phyloP scores from a whole-genome alignment of 1,284 basidiomycete genomes.

The Melampsora abietis-canadensis region DNA sequence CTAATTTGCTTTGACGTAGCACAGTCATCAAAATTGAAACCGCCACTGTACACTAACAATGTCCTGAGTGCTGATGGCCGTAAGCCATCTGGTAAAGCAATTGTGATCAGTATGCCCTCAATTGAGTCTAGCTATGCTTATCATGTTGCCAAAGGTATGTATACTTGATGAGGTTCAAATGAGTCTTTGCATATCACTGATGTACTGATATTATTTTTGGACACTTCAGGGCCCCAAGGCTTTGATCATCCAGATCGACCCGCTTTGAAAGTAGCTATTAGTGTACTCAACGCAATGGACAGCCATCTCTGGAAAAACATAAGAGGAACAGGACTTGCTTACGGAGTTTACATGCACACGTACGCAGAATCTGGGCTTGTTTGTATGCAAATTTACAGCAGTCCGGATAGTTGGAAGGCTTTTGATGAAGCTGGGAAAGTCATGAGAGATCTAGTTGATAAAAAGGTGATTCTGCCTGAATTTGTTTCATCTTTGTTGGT shows the following conservation, averaged over 20 bases:
- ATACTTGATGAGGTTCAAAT: constrained; percentile 55
- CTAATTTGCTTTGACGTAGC: not conserved
- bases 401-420: constrained; percentile 80
- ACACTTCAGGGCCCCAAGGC: constrained; percentile 54
- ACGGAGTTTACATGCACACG: constrained; percentile 75
- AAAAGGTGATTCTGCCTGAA: constrained; percentile 44
- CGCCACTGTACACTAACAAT: constrained; percentile 67
- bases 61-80: constrained; percentile 73
- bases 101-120: constrained; percentile 81
- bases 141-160: constrained; percentile 69
- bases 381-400: constrained; percentile 57
- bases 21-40: constrained; percentile 62
- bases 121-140: constrained; percentile 89
- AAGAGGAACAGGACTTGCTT: constrained; percentile 86
- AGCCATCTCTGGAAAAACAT: constrained; percentile 82
- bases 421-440: constrained; percentile 69
- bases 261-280: constrained; percentile 75
- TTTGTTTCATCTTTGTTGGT: not conserved
- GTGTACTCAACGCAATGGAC: constrained; percentile 89
- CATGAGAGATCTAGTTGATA: constrained; percentile 52
- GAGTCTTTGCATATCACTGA: not conserved
- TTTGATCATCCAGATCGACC: constrained; percentile 81
- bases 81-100: constrained; percentile 69
- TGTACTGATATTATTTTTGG: not conserved
- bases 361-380: constrained; percentile 80